Evolutionary conservation across 345 rosid genomes (phyloP).

Genomic region (Balakata baccata): DNA sequence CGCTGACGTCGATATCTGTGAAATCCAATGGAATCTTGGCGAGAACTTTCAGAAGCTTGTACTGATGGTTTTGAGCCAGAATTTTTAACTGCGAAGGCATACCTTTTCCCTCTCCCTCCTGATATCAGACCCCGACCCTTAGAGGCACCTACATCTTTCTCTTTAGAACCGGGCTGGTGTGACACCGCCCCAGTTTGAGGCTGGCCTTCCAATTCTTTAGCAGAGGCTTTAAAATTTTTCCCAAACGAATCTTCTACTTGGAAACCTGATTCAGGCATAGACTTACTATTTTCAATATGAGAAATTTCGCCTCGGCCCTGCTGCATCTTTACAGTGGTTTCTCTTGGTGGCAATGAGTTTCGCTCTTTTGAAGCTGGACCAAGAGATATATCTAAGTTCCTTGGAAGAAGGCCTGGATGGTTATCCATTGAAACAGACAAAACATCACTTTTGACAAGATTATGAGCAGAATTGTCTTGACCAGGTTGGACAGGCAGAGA

Average conservation of each 20-base stretch:
- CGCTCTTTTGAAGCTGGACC: slow-evolving; percentile 33
- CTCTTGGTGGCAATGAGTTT: slow-evolving; percentile 38
- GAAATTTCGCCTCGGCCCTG: slow-evolving; percentile 47
- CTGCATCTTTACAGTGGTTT: slow-evolving; percentile 22
- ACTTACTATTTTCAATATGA: slow-evolving; percentile 24
- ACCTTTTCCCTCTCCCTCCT: slow-evolving; percentile 47
- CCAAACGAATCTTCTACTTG: slow-evolving; percentile 35
- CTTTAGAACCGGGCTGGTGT: slow-evolving; percentile 30
- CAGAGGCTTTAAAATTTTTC: slow-evolving; percentile 31
- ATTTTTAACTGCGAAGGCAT: slow-evolving; percentile 47
- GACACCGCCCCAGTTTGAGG: slow-evolving; percentile 35
- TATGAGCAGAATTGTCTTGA: slow-evolving; percentile 39
- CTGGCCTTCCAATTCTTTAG: slow-evolving; percentile 45
- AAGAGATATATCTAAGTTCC: slow-evolving; percentile 45
- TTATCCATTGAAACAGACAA: slow-evolving; percentile 37
- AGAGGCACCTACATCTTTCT: slow-evolving; percentile 29
- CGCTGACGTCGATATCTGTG: slow-evolving; percentile 56
- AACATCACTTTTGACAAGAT: slow-evolving; percentile 31
- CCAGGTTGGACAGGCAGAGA: slow-evolving; percentile 42
- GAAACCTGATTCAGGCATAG: slow-evolving; percentile 36
- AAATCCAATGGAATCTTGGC: slow-evolving; percentile 51
- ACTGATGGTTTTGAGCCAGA: slow-evolving; percentile 49
- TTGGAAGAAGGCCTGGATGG: slow-evolving; percentile 44
- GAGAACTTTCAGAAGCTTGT: slow-evolving; percentile 49
- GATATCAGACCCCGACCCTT: slow-evolving; percentile 40